Evolutionary conservation across 768 basidiomycete genomes (phyloP), one percentile per base, ranked within the genome.

Genomic region (Leccinellum luteum): DNA sequence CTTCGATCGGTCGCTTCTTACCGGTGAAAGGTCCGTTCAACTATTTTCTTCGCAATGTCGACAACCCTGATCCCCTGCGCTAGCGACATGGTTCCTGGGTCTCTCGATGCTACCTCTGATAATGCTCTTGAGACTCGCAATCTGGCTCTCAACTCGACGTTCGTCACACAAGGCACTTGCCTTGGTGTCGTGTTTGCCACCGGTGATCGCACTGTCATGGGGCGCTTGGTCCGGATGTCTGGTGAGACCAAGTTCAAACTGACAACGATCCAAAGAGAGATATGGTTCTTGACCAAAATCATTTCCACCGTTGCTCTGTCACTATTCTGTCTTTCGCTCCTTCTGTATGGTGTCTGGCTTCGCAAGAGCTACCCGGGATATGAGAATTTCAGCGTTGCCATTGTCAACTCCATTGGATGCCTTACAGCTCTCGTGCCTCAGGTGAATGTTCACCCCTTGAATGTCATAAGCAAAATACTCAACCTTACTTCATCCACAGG

Each of bases 171-270:
- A 51, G 78, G 79, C 4, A 71, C 70, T 17, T 78, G 76, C 30
- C 73, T 64, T 32, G 77, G 78, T 21, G 61, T 79, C 1, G 75
- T 76, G 5, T 76, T 80, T 32, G 73, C 76, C 27, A 76, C 74
- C 1, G 79, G 79, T 35, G 76, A 77, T 59, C 79, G 73, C 35
- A 74, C 75, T 1, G 66, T 77, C 54, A 78, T 80, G 79, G 84
- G 83, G 8, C 79, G 81, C 28, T 78, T 85, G 57, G 82, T 84
- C 23, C 76, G 79, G 60, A 76, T 84, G 64, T 81, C 82, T 0
- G 77, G 75, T 17, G 73, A 77, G 51, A 74, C 74, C 12, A 79
- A 78, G 58, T 73, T 75, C 66, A 79, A 77, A 57, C 64, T 79
- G 34, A 80, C 81, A 0, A 76, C 79, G 23, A 75, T 81, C 27